Base-by-base conservation (phyloP, 495 filamentous ascomycete genomes). In the Bombardia bombarda region DNA sequence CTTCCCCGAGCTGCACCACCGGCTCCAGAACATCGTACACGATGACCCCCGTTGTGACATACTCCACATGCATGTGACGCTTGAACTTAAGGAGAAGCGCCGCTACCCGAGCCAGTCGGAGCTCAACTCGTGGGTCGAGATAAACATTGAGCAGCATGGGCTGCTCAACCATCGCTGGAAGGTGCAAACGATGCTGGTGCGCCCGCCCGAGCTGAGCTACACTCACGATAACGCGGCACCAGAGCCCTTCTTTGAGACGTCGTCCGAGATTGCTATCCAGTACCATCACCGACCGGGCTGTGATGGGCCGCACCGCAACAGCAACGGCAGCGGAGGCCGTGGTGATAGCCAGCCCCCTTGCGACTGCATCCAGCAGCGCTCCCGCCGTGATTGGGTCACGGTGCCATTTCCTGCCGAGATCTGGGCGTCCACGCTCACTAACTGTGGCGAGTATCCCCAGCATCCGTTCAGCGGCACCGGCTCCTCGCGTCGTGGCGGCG, bases 321-420 rank as follows among this genome's bases (percentile, higher is more conserved):
- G n/a, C n/a, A n/a, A n/a, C n/a, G n/a, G n/a, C n/a, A n/a, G n/a
- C n/a, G 61, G 56, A 40, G 55, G 57, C n/a, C 56, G 60, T 20
- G n/a, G n/a, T n/a, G n/a, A n/a, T n/a, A n/a, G n/a, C n/a, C n/a
- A n/a, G n/a, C 51, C 42, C 2, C 48, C 45, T 19, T 58, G 60
- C 30, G 60, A 61, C 4, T 65, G 55, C 32, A 54, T 57, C 17
- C 47, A 50, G 4, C 49, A 47, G 30, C 52, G 53, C 14, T 43
- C 43, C 34, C 46, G 41, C 4, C 47, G 56, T 0, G 54, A 60
- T 12, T 57, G 44, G 26, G 51, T 68, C 32, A 56, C 53, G 22
- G 60, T 74, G 7, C 69, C 72, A n/a, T 75, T 74, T 43, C 70
- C 71, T 1, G 73, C 70, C 19, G 58, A 61, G 6, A 55, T 61